Evolutionary conservation across 139 green algal species (phyloP), one percentile per base, ranked within the genome.

Genomic region (Pleodorina starrii): DNA sequence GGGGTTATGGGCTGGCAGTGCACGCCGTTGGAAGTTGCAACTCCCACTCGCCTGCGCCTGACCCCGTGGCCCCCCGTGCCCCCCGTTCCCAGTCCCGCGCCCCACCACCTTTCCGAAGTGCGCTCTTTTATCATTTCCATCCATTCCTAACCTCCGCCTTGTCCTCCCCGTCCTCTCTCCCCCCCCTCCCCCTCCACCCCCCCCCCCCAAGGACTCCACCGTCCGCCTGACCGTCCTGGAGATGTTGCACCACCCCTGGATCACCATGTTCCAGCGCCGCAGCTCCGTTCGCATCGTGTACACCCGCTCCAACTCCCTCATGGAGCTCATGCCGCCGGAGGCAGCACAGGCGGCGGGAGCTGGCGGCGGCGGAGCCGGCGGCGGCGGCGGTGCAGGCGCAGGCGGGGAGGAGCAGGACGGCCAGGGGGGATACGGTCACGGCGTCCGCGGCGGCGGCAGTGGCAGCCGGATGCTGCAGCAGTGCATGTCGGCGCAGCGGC

Each of bases 171-270:
- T 5, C 35, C 66, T 44, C 66, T 21, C n/a, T 25, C n/a, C 35
- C 66, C 25, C n/a, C 66, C 38, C 35, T 32, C 40, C 43, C 72
- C 43, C 40, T 38, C 72, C 17, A 46, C 35, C 12, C 9, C 46
- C 74, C 48, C 43, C 10, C 25, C 74, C 29, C n/a, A 48, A 84
- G 76, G 69, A 93, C 82, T 29, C 68, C 35, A 69, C 48, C 27
- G 83, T 84, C 36, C 66, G 91, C 17, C 84, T 84, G 2, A 93
- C 91, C 2, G 89, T 90, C 44, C 54, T 90, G n/a, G 87, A 94
- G 77, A 93, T 95, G 91, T 80, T 95, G 42, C 84, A 92, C 60
- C 90, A 94, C 44, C 93, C 93, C 23, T 95, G 93, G 93, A 90
- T 95, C 40, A 90, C 85, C 77, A 92, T 92, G 44, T 90, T 87